phyloP scores from a whole-genome alignment of 495 filamentous ascomycete species.

The Penicillium ucsense region DNA sequence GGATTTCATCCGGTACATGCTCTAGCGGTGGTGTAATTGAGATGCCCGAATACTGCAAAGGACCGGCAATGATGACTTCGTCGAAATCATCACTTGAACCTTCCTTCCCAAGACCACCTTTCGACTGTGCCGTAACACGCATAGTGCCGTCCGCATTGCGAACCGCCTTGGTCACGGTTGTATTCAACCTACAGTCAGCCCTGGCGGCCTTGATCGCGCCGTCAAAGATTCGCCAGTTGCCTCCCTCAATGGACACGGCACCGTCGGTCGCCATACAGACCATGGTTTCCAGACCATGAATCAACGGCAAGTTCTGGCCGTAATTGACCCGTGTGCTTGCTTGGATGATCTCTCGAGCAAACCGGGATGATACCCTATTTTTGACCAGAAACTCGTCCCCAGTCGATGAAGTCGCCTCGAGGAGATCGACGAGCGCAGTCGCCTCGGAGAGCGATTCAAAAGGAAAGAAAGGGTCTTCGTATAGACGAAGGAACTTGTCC shows the following conservation, averaged over 20 bases:
- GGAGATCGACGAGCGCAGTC: slow-evolving; percentile 55
- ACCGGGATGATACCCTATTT: slow-evolving; percentile 58
- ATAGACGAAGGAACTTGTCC: slow-evolving; percentile 68
- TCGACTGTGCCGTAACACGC: slow-evolving; percentile 34
- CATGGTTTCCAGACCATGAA: slow-evolving; percentile 88
- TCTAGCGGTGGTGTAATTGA: slow-evolving; percentile 40
- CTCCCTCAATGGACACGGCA: slow-evolving; percentile 67
- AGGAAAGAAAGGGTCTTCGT: slow-evolving; percentile 73
- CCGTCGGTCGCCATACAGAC: slow-evolving; percentile 88
- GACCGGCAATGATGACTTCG: slow-evolving; percentile 67
- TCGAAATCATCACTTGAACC: slow-evolving; percentile 47
- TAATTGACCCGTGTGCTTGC: slow-evolving; percentile 93
- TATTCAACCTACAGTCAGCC: slow-evolving; percentile 57
- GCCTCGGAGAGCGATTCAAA: slow-evolving; percentile 63
- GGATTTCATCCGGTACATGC: slow-evolving; percentile 56
- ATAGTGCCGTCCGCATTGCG: slow-evolving; percentile 42
- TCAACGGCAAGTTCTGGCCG: slow-evolving; percentile 72
- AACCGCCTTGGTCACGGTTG: slow-evolving; percentile 51
- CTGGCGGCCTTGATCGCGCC: slow-evolving; percentile 59
- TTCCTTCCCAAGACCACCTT: slow-evolving; percentile 8
- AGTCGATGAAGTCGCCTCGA: slow-evolving; percentile 52
- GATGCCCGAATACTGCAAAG: slow-evolving; percentile 69
- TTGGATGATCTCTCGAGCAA: slow-evolving; percentile 79
- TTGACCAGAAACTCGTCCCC: slow-evolving; percentile 58
- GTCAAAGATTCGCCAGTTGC: slow-evolving; percentile 93